Evolutionary conservation across 2,329 filamentous ascomycete species (phyloP).

Genomic region (Coleophoma cylindrospora): DNA sequence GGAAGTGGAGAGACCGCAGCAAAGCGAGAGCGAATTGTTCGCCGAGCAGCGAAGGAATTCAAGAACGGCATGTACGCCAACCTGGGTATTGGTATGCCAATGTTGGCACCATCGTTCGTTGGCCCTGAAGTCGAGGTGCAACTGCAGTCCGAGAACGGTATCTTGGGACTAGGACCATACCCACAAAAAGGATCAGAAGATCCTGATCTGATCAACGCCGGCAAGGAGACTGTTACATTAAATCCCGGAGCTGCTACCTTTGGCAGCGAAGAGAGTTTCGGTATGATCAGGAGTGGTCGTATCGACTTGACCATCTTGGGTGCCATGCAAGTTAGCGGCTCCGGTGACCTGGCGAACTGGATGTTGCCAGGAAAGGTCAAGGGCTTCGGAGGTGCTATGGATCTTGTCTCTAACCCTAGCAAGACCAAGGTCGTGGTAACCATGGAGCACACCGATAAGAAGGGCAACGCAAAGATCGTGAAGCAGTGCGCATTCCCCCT

Average conservation of each 20-base stretch:
- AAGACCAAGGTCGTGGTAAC: conserved; percentile 92
- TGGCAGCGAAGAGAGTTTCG: conserved; percentile 84
- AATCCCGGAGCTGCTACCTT: conserved; percentile 75
- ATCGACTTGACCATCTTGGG: conserved; percentile 85
- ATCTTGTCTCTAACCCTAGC: conserved; percentile 81
- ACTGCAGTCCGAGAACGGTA: conserved; percentile 77
- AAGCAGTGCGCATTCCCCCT: conserved; percentile 94
- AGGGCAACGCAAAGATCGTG: conserved; percentile 89
- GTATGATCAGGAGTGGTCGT: conserved; percentile 85
- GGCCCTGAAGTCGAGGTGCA: conserved; percentile 74
- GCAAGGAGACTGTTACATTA: conserved; percentile 88
- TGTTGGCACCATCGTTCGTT: conserved; percentile 83
- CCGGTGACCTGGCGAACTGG: conserved; percentile 77
- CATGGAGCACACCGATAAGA: conserved; percentile 96
- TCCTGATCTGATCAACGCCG: conserved; percentile 85
- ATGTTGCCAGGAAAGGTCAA: conserved; percentile 85
- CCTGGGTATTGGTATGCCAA: conserved; percentile 89
- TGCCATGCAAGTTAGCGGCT: conserved; percentile 71
- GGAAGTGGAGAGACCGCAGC: conserved; percentile 33
- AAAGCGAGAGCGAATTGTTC: conserved; percentile 82
- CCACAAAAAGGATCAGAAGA: conserved; percentile 73
- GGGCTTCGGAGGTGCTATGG: conserved; percentile 91
- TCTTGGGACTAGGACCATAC: conserved; percentile 69
- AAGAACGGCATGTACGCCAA: conserved; percentile 96
- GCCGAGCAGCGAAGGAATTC: conserved; percentile 82